Evolutionary conservation across 1,284 basidiomycete species (phyloP).

Genomic region (Testicularia cyperi): DNA sequence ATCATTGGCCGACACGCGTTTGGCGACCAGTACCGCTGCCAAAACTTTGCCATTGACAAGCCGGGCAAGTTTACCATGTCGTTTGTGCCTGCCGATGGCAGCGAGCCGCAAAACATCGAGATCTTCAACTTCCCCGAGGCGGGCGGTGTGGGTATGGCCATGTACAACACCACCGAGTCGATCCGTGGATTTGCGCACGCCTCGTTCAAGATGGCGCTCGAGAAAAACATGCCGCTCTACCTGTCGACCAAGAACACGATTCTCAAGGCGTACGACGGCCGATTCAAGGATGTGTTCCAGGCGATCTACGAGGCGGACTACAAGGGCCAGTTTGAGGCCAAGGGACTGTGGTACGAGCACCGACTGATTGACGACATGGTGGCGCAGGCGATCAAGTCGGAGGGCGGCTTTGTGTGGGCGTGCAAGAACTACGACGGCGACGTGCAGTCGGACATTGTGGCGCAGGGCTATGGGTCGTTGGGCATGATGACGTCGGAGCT

Average conservation of each 20-base stretch:
- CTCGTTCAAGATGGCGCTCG: constrained; percentile 96
- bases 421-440: constrained; percentile 57
- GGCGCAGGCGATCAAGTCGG: constrained; percentile 92
- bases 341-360: constrained; percentile 94
- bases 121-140: constrained; percentile 53
- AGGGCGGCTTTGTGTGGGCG: constrained; percentile 96
- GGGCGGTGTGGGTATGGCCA: constrained; percentile 62
- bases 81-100: constrained; percentile 49
- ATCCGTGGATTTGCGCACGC: constrained; percentile 94
- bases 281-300: constrained; percentile 98
- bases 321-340: constrained; percentile 76
- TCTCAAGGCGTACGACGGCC: constrained; percentile 69
- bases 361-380: constrained; percentile 72
- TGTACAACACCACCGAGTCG: constrained; percentile 65
- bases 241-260: constrained; percentile 60
- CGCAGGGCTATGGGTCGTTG: constrained; percentile 80
- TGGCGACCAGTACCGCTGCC: constrained; percentile 74
- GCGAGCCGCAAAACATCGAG: constrained; percentile 40
- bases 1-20: constrained; percentile 95
- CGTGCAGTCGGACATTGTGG: constrained; percentile 45
- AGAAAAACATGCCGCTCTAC: constrained; percentile 83
- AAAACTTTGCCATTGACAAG: constrained; percentile 55
- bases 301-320: constrained; percentile 84
- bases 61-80: constrained; percentile 56
- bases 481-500: constrained; percentile 99